Percentiles rank a stretch among this genome's conserved stretches.
Conservation (phyloP, 2,329 filamentous ascomycete genomes). For the Alternaria novae-zelandiae region DNA sequence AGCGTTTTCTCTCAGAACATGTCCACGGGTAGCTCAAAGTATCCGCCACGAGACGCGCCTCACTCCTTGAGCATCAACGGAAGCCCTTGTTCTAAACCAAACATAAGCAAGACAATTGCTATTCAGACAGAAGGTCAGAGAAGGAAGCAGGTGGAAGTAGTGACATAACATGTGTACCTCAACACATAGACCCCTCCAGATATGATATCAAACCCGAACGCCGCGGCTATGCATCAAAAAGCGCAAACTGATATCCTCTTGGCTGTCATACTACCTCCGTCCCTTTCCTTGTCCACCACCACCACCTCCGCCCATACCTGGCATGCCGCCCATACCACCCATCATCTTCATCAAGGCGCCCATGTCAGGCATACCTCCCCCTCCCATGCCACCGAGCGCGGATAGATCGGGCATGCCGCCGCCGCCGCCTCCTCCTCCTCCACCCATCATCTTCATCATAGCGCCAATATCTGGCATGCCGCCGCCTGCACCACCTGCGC, state of each 20-base stretch:
- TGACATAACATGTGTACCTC: not conserved
- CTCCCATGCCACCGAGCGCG: slow-evolving; percentile 64
- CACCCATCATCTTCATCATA: slow-evolving; percentile 91
- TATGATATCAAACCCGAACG: slow-evolving; percentile 9
- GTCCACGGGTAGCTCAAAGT: not conserved
- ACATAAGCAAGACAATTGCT: not conserved
- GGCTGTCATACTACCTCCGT: slow-evolving; percentile 20
- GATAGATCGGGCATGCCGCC: slow-evolving; percentile 70
- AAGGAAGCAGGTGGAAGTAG: not conserved
- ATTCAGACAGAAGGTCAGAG: not conserved
- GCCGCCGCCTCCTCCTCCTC: slow-evolving; percentile 67
- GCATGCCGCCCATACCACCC: slow-evolving; percentile 41
- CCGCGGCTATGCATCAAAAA: slow-evolving; percentile 14
- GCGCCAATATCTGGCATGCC: slow-evolving; percentile 81
- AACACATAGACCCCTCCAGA: not conserved
- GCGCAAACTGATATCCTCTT: slow-evolving; percentile 5
- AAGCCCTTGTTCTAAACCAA: not conserved
- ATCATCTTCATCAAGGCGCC: slow-evolving; percentile 47
- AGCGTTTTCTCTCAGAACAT: no score
- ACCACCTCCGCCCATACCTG: slow-evolving; percentile 35
- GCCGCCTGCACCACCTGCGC: slow-evolving; percentile 60
- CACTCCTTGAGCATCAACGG: no score
- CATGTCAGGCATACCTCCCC: slow-evolving; percentile 53
- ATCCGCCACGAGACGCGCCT: not conserved
- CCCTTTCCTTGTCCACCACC: slow-evolving; percentile 28